phyloP scores from a whole-genome alignment of 2,329 filamentous ascomycete genomes.

The Alternaria conjuncta region DNA sequence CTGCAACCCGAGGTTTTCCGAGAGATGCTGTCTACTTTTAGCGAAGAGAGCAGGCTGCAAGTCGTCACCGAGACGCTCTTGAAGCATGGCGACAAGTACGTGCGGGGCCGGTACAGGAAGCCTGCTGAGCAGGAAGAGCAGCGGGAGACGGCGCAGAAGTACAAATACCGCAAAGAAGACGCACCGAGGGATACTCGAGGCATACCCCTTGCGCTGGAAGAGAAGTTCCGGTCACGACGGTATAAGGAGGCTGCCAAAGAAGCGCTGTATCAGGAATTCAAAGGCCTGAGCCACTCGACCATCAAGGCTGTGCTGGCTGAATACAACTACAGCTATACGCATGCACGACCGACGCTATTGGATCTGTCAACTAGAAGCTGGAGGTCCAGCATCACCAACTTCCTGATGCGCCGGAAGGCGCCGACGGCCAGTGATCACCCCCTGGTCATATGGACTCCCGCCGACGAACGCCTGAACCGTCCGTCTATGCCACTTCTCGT shows the following conservation, averaged over 20 bases:
- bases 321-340: conserved; percentile 78
- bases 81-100: conserved; percentile 73
- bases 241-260: conserved; percentile 73
- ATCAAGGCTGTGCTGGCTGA: conserved; percentile 82
- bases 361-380: conserved; percentile 75
- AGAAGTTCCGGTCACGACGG: conserved; percentile 69
- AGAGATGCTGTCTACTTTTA: conserved; percentile 78
- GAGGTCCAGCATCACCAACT: conserved; percentile 73
- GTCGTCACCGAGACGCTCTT: conserved; percentile 79
- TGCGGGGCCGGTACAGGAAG: conserved; percentile 67
- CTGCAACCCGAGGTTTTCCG: conserved; percentile 83
- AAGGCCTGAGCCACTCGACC: conserved; percentile 72
- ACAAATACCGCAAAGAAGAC: conserved; percentile 43
- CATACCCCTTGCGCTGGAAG: conserved; percentile 60
- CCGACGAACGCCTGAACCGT: conserved; percentile 59
- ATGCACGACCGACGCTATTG: conserved; percentile 72
- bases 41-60: conserved; percentile 76
- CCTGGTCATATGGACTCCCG: conserved; percentile 68
- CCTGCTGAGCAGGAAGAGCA: conserved; percentile 45
- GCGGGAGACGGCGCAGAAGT: conserved; percentile 34
- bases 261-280: conserved; percentile 78
- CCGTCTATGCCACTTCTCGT: conserved; percentile 67
- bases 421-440: conserved; percentile 62
- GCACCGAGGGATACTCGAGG: conserved; percentile 41
- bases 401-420: conserved; percentile 71